phyloP scores from a whole-genome alignment of 1,284 basidiomycete genomes.

The Abortiporus biennis region DNA sequence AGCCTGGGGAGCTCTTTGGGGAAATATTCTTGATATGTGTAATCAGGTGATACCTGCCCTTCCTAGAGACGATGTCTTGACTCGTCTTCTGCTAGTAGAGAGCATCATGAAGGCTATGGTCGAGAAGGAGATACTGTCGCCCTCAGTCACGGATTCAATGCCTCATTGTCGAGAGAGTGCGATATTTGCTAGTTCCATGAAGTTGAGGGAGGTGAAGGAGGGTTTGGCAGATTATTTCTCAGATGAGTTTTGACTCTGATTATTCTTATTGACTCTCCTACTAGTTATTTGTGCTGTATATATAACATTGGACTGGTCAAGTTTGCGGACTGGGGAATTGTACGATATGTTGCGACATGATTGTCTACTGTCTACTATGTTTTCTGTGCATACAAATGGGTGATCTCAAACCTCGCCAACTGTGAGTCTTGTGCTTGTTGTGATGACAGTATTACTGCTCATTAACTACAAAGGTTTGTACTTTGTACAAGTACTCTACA shows the following conservation, averaged over 20 bases:
- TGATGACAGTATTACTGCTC: no score
- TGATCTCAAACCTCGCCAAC: no score
- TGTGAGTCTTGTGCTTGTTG: no score
- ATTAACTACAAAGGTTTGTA: no score
- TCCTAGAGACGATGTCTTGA: slow-evolving; percentile 33
- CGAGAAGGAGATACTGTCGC: slow-evolving; percentile 32
- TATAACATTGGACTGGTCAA: no score
- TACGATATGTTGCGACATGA: no score
- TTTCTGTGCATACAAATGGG: no score
- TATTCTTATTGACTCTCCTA: background rate
- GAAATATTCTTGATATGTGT: slow-evolving; percentile 31
- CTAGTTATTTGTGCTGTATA: slow-evolving; percentile 1
- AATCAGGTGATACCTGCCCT: slow-evolving; percentile 26
- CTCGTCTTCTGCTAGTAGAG: slow-evolving; percentile 34
- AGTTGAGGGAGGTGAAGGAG: slow-evolving; percentile 26
- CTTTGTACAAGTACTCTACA: no score
- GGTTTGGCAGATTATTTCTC: slow-evolving; percentile 26
- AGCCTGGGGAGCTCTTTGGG: slow-evolving; percentile 35
- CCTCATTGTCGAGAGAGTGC: slow-evolving; percentile 29
- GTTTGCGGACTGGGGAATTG: no score
- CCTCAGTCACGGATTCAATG: slow-evolving; percentile 33
- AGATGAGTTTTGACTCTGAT: slow-evolving; percentile 22
- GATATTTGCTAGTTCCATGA: slow-evolving; percentile 21
- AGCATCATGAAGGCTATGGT: slow-evolving; percentile 34
- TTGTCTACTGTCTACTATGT: no score